These are phyloP conservation scores for Chytriomyces confervae DNA, from an alignment of 192 early-diverging fungal genomes.

Conservation along the genomic window DNA sequence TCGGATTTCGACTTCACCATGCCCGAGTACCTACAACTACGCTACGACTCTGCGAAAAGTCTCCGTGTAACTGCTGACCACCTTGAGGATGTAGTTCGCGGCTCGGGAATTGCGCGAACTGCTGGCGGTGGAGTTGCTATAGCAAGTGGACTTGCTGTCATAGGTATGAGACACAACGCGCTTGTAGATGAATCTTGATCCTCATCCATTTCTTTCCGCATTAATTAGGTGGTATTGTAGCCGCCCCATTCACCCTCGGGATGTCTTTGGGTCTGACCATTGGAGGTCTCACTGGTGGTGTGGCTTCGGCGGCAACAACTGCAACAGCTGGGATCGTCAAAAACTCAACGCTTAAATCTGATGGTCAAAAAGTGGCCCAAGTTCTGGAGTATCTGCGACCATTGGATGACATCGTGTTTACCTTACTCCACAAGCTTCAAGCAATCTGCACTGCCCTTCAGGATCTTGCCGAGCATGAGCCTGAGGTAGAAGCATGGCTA, in stretches of 20 bases:
- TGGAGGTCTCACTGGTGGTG: constrained; percentile 3
- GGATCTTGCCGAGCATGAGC: not conserved
- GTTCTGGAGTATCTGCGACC: not conserved
- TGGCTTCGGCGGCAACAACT: constrained; percentile 1
- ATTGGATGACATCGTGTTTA: not conserved
- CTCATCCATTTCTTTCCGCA: too few species aligned
- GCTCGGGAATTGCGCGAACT: not conserved
- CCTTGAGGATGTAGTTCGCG: not conserved
- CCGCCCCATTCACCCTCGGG: not conserved
- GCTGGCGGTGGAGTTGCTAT: not conserved
- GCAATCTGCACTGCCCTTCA: not conserved
- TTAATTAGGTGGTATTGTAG: not conserved
- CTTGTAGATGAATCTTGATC: not conserved
- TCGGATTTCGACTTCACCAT: not conserved
- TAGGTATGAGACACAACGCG: not conserved
- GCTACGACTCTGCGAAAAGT: not conserved
- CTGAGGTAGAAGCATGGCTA: not conserved
- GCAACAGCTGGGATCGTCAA: not conserved
- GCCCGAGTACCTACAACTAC: not conserved
- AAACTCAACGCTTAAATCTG: not conserved
- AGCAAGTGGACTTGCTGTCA: not conserved
- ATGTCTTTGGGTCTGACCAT: constrained; percentile 8
- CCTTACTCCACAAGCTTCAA: not conserved
- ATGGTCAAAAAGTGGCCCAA: not conserved
- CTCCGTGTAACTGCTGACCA: not conserved